These are phyloP conservation scores for Clonostachys sp. DNA, from an alignment of 2,329 filamentous ascomycete genomes.

Conservation along the genomic window DNA sequence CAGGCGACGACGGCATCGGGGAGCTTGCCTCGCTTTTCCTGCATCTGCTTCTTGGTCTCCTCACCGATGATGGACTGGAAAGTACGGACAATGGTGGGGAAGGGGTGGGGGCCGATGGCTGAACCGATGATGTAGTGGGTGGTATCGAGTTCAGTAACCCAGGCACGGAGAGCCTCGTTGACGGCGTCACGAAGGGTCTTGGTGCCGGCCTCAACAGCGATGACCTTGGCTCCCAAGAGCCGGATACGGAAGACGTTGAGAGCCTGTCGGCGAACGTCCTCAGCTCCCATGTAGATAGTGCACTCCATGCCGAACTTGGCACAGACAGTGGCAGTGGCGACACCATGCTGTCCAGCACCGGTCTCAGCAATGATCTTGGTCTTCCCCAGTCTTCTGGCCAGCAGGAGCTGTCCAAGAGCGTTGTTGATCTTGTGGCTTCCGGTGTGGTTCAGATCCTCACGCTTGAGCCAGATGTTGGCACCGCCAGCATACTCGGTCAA, in stretches of 20 bases:
- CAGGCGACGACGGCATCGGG: conserved; percentile 96
- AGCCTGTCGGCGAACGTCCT: conserved; percentile 93
- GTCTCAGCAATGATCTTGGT: conserved; percentile 97
- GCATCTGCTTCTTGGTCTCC: conserved; percentile 92
- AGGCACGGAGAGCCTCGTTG: conserved; percentile 90
- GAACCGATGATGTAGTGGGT: conserved; percentile 99
- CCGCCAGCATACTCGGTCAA: conserved; percentile 86
- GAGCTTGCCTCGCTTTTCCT: conserved; percentile 76
- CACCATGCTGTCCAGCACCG: conserved; percentile 94
- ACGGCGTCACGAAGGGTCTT: conserved; percentile 81
- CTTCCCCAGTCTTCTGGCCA: conserved; percentile 85
- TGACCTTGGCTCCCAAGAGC: conserved; percentile 85
- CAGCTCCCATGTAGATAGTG: conserved; percentile 96
- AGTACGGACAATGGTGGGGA: conserved; percentile 94
- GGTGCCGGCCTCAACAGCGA: conserved; percentile 88
- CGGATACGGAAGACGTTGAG: conserved; percentile 99
- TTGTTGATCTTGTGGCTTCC: conserved; percentile 99
- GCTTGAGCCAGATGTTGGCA: conserved; percentile 95
- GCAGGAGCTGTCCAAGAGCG: conserved; percentile 84
- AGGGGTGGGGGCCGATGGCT: conserved; percentile 94
- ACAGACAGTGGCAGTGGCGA: conserved; percentile 94
- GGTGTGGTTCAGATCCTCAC: conserved; percentile 96
- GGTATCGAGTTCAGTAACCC: conserved; percentile 88
- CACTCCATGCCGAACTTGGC: conserved; percentile 98
- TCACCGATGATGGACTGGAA: conserved; percentile 96